These are phyloP conservation scores for Solanum acaule DNA, from an alignment of 257 asterid genomes.

Conservation along the genomic window DNA sequence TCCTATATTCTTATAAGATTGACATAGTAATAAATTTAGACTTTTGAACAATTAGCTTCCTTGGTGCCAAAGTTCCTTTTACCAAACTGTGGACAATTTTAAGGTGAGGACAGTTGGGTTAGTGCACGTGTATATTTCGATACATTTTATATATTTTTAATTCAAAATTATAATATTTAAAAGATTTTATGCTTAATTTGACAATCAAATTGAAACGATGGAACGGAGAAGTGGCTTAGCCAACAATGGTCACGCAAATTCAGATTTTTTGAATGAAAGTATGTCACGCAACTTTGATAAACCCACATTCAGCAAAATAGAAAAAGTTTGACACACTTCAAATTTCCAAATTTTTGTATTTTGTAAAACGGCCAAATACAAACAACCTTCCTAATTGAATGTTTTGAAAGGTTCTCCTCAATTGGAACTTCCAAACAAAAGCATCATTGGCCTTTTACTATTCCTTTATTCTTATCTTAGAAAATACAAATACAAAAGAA, in stretches of 20 bases:
- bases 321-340: neutral
- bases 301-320: neutral
- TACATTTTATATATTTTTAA: no score
- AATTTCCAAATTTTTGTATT: neutral
- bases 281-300: neutral
- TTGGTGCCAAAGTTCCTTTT: neutral
- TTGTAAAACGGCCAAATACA: neutral
- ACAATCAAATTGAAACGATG: fast-evolving
- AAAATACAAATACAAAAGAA: neutral
- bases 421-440: neutral
- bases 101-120: no score
- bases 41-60: neutral
- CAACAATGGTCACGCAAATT: neutral
- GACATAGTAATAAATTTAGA: neutral
- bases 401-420: neutral
- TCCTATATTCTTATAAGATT: neutral
- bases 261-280: neutral
- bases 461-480: neutral
- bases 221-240: neutral
- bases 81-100: neutral
- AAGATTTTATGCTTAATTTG: fast-evolving
- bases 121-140: no score
- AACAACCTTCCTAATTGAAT: neutral
- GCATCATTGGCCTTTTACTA: neutral
- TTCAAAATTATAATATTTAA: fast-evolving